These are phyloP conservation scores for Lizanozyma gosingica DNA, from an alignment of 1,139 yeast genomes.

Conservation along the genomic window DNA sequence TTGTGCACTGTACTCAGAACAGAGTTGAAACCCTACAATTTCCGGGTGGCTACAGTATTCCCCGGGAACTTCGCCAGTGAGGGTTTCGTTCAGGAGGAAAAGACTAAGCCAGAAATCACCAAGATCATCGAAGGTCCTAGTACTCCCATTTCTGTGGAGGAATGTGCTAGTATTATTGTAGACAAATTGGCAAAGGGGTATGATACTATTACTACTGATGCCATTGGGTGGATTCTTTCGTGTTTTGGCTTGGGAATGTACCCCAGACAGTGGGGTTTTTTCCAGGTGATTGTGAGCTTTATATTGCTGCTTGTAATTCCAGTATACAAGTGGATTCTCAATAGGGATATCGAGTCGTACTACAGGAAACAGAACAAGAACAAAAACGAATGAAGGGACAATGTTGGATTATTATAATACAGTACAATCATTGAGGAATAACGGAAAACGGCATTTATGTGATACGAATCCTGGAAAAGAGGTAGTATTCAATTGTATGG, in stretches of 20 bases:
- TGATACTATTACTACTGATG: conserved; percentile 73
- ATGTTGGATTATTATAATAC: too few species aligned
- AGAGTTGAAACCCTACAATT: conserved; percentile 63
- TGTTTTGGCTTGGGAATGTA: conserved; percentile 59
- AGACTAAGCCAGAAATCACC: conserved; percentile 81
- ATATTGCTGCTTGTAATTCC: conserved; percentile 24
- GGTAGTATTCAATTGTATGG: too few species aligned
- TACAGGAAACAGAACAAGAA: conserved; percentile 17
- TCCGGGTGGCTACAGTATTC: conserved; percentile 54
- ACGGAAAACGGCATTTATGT: too few species aligned
- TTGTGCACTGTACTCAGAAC: conserved; percentile 73
- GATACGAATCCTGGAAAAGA: too few species aligned
- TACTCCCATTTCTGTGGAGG: conserved; percentile 54
- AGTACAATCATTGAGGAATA: too few species aligned
- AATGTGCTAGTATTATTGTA: conserved; percentile 58
- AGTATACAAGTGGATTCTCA: conserved; percentile 44
- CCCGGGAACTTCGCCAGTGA: conserved; percentile 91
- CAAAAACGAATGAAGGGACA: conserved; percentile 2
- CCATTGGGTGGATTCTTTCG: conserved; percentile 75
- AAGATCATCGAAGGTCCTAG: conserved; percentile 80
- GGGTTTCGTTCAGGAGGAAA: conserved; percentile 75
- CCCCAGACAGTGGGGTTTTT: conserved; percentile 54
- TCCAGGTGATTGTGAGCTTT: conserved; percentile 40
- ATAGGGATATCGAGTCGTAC: conserved; percentile 45
- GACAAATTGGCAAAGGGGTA: conserved; percentile 54